phyloP scores from a whole-genome alignment of 129 eudicot genomes.

The Centaurea solstitialis region DNA sequence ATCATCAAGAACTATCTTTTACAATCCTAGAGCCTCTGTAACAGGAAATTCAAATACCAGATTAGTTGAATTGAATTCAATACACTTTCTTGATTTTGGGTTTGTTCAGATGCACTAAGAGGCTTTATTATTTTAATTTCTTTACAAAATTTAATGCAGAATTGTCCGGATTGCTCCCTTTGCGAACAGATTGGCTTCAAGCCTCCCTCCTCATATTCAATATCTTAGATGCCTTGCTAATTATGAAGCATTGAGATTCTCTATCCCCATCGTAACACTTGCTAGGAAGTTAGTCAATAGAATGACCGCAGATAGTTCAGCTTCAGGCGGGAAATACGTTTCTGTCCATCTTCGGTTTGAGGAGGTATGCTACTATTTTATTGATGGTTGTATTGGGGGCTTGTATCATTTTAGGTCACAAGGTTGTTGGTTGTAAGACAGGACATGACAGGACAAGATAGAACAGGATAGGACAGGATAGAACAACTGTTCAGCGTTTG shows the following conservation, averaged over 20 bases:
- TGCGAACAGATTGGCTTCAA: slow-evolving; percentile 81
- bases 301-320: slow-evolving; percentile 63
- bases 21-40: too few relatives aligned
- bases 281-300: slow-evolving; percentile 55
- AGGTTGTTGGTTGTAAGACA: not conserved
- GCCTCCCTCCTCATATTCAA: slow-evolving; percentile 73
- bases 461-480: too few relatives aligned
- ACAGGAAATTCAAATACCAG: too few relatives aligned
- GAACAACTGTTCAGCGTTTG: too few relatives aligned
- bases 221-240: slow-evolving; percentile 78
- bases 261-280: slow-evolving; percentile 53
- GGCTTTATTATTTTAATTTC: slow-evolving; percentile 14
- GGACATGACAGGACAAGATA: too few relatives aligned
- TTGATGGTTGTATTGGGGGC: not conserved
- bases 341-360: slow-evolving; percentile 90
- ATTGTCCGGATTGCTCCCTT: slow-evolving; percentile 76
- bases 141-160: slow-evolving; percentile 43
- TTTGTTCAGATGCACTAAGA: not conserved
- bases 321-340: slow-evolving; percentile 67
- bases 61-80: not conserved
- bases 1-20: too few relatives aligned
- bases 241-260: slow-evolving; percentile 75
- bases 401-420: not conserved
- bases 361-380: slow-evolving; percentile 54
- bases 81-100: not conserved